Evolutionary conservation across 805 yeast genomes (phyloP).

Genomic region (Wickerhamiella galacta): DNA sequence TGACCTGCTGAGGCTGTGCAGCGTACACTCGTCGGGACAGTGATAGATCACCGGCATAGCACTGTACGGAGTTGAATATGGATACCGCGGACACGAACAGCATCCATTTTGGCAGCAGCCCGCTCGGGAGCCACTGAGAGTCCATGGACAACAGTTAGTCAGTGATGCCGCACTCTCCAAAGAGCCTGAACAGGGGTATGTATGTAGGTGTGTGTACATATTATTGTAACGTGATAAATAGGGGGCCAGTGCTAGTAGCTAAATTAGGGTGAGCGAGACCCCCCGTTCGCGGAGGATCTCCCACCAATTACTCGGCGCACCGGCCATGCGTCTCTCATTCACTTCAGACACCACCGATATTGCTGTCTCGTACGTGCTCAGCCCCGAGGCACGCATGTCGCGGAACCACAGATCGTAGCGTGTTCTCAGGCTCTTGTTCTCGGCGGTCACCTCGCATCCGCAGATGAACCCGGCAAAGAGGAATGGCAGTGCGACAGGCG

Average conservation of each 20-base stretch:
- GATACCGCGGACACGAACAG: slow-evolving; percentile 78
- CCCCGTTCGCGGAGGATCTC: slow-evolving; percentile 72
- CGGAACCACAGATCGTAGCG: slow-evolving; percentile 52
- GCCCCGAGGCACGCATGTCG: slow-evolving; percentile 33
- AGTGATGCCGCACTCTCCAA: too few relatives aligned
- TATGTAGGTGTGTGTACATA: not conserved
- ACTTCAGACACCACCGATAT: slow-evolving; percentile 74
- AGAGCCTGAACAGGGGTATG: not conserved
- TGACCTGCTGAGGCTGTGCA: slow-evolving; percentile 39
- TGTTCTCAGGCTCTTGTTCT: slow-evolving; percentile 33
- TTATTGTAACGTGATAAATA: not conserved
- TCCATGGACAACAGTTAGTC: too few relatives aligned
- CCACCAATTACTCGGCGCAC: slow-evolving; percentile 53
- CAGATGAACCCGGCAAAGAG: slow-evolving; percentile 86
- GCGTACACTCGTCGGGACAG: slow-evolving; percentile 72
- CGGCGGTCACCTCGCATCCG: slow-evolving; percentile 57
- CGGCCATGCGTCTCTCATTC: slow-evolving; percentile 55
- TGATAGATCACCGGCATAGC: slow-evolving; percentile 56
- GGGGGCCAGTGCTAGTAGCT: too few relatives aligned
- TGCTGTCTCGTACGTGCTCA: slow-evolving; percentile 77
- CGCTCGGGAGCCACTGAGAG: slow-evolving; percentile 22
- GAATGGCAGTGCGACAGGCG: slow-evolving; percentile 51
- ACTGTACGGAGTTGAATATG: slow-evolving; percentile 74
- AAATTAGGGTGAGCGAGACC: slow-evolving; percentile 60
- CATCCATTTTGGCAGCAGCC: slow-evolving; percentile 61